Percentiles rank a stretch among this genome's conserved stretches.
These are phyloP conservation scores for Penstemon eatonii DNA, from an alignment of 257 asterid genomes.

Conservation along the genomic window DNA sequence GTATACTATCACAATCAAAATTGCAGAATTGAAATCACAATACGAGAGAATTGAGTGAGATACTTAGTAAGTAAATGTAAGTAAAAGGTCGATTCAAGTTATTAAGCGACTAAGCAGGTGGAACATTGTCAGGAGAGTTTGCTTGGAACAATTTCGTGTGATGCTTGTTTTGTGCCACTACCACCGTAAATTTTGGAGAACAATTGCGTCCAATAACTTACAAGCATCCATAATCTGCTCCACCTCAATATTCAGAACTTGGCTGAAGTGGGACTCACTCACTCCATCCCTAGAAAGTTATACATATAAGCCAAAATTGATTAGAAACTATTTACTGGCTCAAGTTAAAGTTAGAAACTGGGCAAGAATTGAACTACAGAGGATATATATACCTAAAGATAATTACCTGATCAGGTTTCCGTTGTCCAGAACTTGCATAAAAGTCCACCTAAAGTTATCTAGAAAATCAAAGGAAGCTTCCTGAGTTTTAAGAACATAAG, in stretches of 20 bases:
- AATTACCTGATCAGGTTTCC: slow-evolving; percentile 60
- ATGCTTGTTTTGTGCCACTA: slow-evolving; percentile 76
- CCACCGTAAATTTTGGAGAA: slow-evolving; percentile 58
- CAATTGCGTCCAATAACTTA: slow-evolving; percentile 49
- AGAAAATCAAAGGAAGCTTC: slow-evolving; percentile 16
- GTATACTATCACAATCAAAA: no score
- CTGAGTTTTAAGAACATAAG: not conserved
- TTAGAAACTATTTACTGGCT: not conserved
- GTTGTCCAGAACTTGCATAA: slow-evolving; percentile 34
- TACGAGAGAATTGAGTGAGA: not conserved
- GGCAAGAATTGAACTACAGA: no score
- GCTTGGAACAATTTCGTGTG: slow-evolving; percentile 67
- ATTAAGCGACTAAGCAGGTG: slow-evolving; percentile 46
- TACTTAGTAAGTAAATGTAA: not conserved
- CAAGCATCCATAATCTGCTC: slow-evolving; percentile 75
- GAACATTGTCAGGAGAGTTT: slow-evolving; percentile 55
- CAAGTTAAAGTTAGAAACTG: no score
- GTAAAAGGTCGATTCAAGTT: not conserved
- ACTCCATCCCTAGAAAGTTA: slow-evolving; percentile 67
- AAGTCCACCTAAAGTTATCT: slow-evolving; percentile 63
- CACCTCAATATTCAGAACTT: slow-evolving; percentile 65
- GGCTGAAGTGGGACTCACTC: slow-evolving; percentile 73
- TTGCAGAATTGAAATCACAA: no score
- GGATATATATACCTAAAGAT: slow-evolving; percentile 55
- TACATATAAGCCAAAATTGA: not conserved